These are phyloP conservation scores for Chrysosphaeria jannelii DNA, from an alignment of 2,329 filamentous ascomycete species.

Conservation along the genomic window DNA sequence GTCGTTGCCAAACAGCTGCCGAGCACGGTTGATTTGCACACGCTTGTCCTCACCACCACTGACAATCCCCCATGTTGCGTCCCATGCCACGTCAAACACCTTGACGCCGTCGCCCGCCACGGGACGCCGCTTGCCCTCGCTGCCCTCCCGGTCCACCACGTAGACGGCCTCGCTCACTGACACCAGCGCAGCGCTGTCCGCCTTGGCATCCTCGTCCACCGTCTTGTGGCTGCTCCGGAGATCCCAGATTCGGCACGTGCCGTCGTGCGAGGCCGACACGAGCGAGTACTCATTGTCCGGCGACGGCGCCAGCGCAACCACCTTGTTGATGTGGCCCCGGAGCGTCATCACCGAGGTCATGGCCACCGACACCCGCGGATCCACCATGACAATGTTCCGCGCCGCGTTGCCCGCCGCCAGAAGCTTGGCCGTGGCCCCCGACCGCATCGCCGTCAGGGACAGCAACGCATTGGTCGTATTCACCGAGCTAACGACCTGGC, in stretches of 20 bases:
- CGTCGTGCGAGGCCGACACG: slow-evolving; percentile 72
- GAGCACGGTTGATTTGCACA: slow-evolving; percentile 64
- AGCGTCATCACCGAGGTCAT: slow-evolving; percentile 70
- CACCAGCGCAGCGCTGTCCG: slow-evolving; percentile 9
- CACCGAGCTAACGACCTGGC: slow-evolving; percentile 47
- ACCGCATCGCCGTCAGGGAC: slow-evolving; percentile 41
- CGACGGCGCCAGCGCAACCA: slow-evolving; percentile 17
- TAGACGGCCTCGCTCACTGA: slow-evolving; percentile 42
- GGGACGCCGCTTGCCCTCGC: slow-evolving; percentile 28
- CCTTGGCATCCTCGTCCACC: slow-evolving; percentile 7
- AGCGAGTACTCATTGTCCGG: slow-evolving; percentile 51
- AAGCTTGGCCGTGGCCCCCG: slow-evolving; percentile 8
- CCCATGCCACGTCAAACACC: slow-evolving; percentile 73
- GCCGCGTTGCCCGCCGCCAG: slow-evolving; percentile 53
- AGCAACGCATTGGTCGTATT: slow-evolving; percentile 63
- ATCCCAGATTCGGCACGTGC: slow-evolving; percentile 85
- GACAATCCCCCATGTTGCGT: slow-evolving; percentile 60
- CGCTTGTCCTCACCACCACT: slow-evolving; percentile 80
- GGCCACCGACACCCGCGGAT: slow-evolving; percentile 51
- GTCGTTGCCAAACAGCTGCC: slow-evolving; percentile 15
- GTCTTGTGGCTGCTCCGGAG: slow-evolving; percentile 36
- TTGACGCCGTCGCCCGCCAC: slow-evolving; percentile 61
- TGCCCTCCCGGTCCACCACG: slow-evolving; percentile 39
- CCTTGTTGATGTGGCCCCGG: slow-evolving; percentile 57
- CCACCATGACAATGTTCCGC: slow-evolving; percentile 72